These are phyloP conservation scores for Flaveria floridana DNA, from an alignment of 140 eudicot genomes.

Conservation along the genomic window DNA sequence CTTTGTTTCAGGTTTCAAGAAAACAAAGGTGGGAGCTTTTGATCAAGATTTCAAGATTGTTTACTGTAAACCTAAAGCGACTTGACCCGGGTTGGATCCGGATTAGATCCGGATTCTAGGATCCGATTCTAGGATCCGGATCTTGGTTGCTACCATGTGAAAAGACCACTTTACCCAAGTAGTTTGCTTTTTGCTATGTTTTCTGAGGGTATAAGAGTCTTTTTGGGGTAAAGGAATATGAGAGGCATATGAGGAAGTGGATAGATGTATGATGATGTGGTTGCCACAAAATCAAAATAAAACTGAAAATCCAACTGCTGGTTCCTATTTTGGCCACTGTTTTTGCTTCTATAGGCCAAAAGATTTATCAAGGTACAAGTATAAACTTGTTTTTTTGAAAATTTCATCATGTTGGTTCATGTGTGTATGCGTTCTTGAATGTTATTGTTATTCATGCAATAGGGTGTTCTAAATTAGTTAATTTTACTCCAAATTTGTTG, in stretches of 20 bases:
- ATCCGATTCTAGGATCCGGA: not conserved
- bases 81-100: not conserved
- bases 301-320: slow-evolving; percentile 21
- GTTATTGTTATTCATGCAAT: slow-evolving; percentile 20
- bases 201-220: slow-evolving; percentile 28
- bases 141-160: not conserved
- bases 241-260: slow-evolving; percentile 46
- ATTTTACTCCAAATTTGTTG: slow-evolving; percentile 10
- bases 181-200: not conserved
- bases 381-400: not conserved
- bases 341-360: slow-evolving; percentile 17
- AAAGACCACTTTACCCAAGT: slow-evolving; percentile 19
- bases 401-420: not conserved
- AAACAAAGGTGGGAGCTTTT: slow-evolving; percentile 11
- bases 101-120: not conserved
- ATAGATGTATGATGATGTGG: slow-evolving; percentile 43
- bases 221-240: slow-evolving; percentile 25
- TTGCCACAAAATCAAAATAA: slow-evolving; percentile 34
- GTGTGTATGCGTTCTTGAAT: slow-evolving; percentile 10
- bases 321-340: slow-evolving; percentile 30
- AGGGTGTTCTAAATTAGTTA: slow-evolving; percentile 7
- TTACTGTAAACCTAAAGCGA: slow-evolving; percentile 22
- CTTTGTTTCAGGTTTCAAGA: slow-evolving; percentile 27
- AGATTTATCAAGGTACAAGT: slow-evolving; percentile 38
- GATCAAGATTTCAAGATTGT: slow-evolving; percentile 21